A percentile compares a stretch with the other conserved stretches of the same genome.
Evolutionary conservation across 129 eudicot species (phyloP).

Genomic region (Sambucus nigra): DNA sequence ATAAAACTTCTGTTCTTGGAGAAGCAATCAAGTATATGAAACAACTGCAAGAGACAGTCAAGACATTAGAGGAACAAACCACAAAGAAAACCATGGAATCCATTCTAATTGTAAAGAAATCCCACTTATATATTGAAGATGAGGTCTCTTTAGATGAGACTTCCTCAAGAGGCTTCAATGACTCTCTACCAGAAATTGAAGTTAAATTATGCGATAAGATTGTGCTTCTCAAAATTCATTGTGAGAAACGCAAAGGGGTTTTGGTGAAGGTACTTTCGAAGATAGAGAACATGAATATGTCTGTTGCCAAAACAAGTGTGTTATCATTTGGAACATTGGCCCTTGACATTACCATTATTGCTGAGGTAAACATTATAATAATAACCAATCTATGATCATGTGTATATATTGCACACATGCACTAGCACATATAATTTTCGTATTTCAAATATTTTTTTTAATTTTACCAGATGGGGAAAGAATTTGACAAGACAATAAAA

Average conservation of each 20-base stretch:
- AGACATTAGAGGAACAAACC: conserved; percentile 3
- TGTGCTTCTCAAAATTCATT: conserved; percentile 10
- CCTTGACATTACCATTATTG: conserved; percentile 16
- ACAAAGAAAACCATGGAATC: neutral
- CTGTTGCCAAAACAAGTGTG: conserved; percentile 12
- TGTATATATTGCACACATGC: too few species aligned
- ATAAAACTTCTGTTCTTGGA: conserved; percentile 8
- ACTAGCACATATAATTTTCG: too few species aligned
- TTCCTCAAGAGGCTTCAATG: neutral
- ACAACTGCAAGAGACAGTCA: conserved; percentile 3
- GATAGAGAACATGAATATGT: conserved; percentile 15
- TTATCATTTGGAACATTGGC: conserved; percentile 11
- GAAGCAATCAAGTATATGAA: conserved; percentile 1
- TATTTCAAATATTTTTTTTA: neutral
- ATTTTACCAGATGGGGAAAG: neutral
- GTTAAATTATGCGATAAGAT: conserved; percentile 10
- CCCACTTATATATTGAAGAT: neutral
- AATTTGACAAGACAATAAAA: neutral
- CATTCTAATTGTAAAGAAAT: conserved; percentile 1
- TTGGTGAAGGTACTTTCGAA: conserved; percentile 13
- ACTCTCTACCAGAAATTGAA: conserved; percentile 19
- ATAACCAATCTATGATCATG: too few species aligned
- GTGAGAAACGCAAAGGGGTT: conserved; percentile 18
- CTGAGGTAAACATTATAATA: conserved; percentile 8
- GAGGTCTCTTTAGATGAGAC: conserved; percentile 11